Evolutionary conservation across 768 basidiomycete species (phyloP), one percentile per base, ranked within the genome.

Genomic region (Phlebiopsis gigantea): DNA sequence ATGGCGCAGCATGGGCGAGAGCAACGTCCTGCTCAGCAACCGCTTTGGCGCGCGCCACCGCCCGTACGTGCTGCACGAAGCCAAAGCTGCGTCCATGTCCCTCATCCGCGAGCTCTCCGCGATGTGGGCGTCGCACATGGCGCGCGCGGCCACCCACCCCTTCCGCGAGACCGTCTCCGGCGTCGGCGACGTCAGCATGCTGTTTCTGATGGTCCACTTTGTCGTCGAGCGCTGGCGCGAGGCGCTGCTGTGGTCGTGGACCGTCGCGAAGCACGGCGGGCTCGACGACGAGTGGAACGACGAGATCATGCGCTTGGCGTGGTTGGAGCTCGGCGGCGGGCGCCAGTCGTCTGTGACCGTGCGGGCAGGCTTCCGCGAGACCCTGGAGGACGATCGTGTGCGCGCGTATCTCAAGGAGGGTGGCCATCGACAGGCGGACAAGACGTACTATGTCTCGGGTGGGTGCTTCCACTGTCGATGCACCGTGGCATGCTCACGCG

Each of bases 51-150:
- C 46, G 10, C 68, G 75, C 0, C 57, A 58, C 7, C 68, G 76
- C 4, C 72, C 75, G 0, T 77, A 77, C 60, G 67, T 73, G 53
- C 66, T 69, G 5, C 76, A 77, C 67, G 69, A 71, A 34, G 74
- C 72, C 24, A 74, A 74, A 44, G 57, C 70, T 1, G 60, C 73
- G 12, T 70, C 72, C 21, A 46, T 64, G 8, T 61, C 75, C 0
- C 46, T 76, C 21, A 57, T 75, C 42, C 65, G 65, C 48, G 76
- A 77, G 59, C 55, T 69, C 31, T 66, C 68, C 17, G 46, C 61
- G 21, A 65, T 71, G 22, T 76, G 69, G 57, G 60, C 65, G 0
- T 59, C 57, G 12, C 65, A 67, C 53, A 60, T 75, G 61, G 65
- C 63, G n/a, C 56, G 59, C 26, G 68, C 72, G 15, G 68, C 68